A percentile compares a stretch with the other conserved stretches of the same genome.
Conservation (phyloP, 805 yeast species). For the Lachancea meyersii region DNA sequence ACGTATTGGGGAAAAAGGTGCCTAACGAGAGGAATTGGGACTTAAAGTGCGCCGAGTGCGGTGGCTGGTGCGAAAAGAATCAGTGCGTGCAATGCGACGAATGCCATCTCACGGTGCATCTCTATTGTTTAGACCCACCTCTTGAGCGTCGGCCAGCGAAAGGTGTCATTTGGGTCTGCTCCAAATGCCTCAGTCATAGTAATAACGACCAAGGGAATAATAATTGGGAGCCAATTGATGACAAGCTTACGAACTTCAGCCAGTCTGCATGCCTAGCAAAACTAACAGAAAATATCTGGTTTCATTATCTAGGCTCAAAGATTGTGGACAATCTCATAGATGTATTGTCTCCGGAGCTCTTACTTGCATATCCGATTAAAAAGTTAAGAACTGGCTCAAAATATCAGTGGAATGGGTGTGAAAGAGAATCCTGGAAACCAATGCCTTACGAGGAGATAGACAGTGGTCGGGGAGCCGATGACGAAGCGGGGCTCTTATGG, state of each 20-base stretch:
- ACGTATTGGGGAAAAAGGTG: slow-evolving; percentile 14
- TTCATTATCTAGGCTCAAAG: slow-evolving; percentile 28
- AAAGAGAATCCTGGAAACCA: slow-evolving; percentile 11
- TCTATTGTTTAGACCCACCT: slow-evolving; percentile 84
- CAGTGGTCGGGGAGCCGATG: slow-evolving; percentile 58
- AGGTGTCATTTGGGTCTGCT: slow-evolving; percentile 90
- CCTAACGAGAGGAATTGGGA: slow-evolving; percentile 7
- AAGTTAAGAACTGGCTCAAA: slow-evolving; percentile 21
- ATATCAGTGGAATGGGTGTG: slow-evolving; percentile 29
- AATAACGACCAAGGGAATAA: neutral
- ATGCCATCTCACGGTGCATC: slow-evolving; percentile 66
- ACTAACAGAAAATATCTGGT: slow-evolving; percentile 15
- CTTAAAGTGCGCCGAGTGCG: slow-evolving; percentile 56
- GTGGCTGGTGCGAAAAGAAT: slow-evolving; percentile 73
- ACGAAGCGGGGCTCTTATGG: slow-evolving; percentile 65
- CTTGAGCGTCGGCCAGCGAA: slow-evolving; percentile 69
- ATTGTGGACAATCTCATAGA: slow-evolving; percentile 20
- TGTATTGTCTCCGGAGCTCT: slow-evolving; percentile 14
- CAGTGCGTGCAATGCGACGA: slow-evolving; percentile 78
- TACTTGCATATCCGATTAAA: slow-evolving; percentile 27
- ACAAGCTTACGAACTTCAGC: neutral
- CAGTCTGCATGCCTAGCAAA: neutral
- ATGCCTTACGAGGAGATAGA: slow-evolving; percentile 10
- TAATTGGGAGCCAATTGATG: neutral
- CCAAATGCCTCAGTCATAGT: slow-evolving; percentile 55